A percentile compares a stretch with the other conserved stretches of the same genome.
These are phyloP conservation scores for Aureobasidium sp. DNA, from an alignment of 2,329 filamentous ascomycete genomes.

Conservation along the genomic window DNA sequence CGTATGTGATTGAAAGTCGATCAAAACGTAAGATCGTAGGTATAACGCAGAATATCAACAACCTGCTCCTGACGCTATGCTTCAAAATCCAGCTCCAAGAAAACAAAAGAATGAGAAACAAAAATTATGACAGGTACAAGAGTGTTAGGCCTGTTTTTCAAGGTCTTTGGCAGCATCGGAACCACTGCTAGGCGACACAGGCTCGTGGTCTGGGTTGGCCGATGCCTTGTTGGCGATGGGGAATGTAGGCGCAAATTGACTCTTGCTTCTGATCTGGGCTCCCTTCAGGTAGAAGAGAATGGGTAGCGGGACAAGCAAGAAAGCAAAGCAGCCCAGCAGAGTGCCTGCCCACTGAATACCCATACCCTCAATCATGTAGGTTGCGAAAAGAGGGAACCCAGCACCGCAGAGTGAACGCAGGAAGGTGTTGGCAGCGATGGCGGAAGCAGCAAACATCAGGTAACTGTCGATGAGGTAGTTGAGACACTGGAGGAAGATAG, in stretches of 20 bases:
- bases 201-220: not conserved
- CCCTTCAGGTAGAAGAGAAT: slow-evolving; percentile 39
- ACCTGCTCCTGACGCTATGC: not conserved
- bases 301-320: slow-evolving; percentile 38
- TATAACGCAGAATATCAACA: not conserved
- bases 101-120: not conserved
- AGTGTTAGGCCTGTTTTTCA: slow-evolving; percentile 12
- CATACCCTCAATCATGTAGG: slow-evolving; percentile 47
- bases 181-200: not conserved
- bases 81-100: not conserved
- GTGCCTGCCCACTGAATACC: slow-evolving; percentile 44
- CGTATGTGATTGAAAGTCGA: not conserved
- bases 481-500: slow-evolving; percentile 51
- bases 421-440: slow-evolving; percentile 51
- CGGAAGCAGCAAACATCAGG: slow-evolving; percentile 49
- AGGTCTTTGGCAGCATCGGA: not conserved
- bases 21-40: not conserved
- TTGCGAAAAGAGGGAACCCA: slow-evolving; percentile 46
- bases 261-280: slow-evolving; percentile 37
- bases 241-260: slow-evolving; percentile 36
- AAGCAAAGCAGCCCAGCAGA: slow-evolving; percentile 39
- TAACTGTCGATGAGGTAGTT: slow-evolving; percentile 56
- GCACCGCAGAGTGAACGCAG: slow-evolving; percentile 45
- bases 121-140: not conserved
- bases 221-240: slow-evolving; percentile 16